A percentile compares a stretch with the other conserved stretches of the same genome.
These are phyloP conservation scores for Colletotrichum tamarilloi DNA, from an alignment of 2,329 filamentous ascomycete genomes.

Conservation along the genomic window DNA sequence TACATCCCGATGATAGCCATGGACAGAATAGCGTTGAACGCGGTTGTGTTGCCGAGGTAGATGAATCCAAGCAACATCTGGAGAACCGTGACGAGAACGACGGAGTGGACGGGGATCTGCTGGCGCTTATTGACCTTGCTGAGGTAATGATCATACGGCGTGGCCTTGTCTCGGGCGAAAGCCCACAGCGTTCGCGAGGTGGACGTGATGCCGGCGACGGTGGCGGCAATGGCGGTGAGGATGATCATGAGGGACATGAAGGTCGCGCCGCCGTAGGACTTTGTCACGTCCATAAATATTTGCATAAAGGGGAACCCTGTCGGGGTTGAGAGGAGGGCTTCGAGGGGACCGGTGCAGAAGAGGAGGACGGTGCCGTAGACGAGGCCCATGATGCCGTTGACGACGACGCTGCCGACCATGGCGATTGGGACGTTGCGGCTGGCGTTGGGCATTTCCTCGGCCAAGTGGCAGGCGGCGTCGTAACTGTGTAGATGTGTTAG, in stretches of 20 bases:
- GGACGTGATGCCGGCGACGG: slow-evolving; percentile 46
- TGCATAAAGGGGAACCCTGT: slow-evolving; percentile 58
- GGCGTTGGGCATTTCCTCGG: slow-evolving; percentile 47
- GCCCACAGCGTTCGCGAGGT: slow-evolving; percentile 52
- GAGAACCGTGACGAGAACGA: slow-evolving; percentile 40
- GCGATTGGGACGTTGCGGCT: slow-evolving; percentile 47
- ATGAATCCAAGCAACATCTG: slow-evolving; percentile 49
- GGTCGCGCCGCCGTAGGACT: slow-evolving; percentile 40
- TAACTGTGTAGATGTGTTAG: slow-evolving; percentile 38
- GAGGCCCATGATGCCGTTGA: slow-evolving; percentile 59
- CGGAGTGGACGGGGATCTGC: slow-evolving; percentile 47
- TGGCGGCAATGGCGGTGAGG: slow-evolving; percentile 43
- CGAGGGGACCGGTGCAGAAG: slow-evolving; percentile 54
- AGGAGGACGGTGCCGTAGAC: slow-evolving; percentile 54
- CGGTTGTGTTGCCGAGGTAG: slow-evolving; percentile 54
- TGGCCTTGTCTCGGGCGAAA: slow-evolving; percentile 50
- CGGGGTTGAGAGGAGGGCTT: slow-evolving; percentile 49
- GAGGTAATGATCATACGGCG: slow-evolving; percentile 50
- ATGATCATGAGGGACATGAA: slow-evolving; percentile 44
- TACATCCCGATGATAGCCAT: slow-evolving; percentile 57
- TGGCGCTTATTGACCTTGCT: slow-evolving; percentile 44
- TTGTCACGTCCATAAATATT: slow-evolving; percentile 47
- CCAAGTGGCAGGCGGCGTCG: slow-evolving; percentile 47
- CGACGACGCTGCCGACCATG: slow-evolving; percentile 47
- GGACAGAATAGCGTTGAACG: slow-evolving; percentile 53